Percentiles rank a stretch among this genome's conserved stretches.
phyloP scores from a whole-genome alignment of 148 eudicot species.

The Diospyros lotus region DNA sequence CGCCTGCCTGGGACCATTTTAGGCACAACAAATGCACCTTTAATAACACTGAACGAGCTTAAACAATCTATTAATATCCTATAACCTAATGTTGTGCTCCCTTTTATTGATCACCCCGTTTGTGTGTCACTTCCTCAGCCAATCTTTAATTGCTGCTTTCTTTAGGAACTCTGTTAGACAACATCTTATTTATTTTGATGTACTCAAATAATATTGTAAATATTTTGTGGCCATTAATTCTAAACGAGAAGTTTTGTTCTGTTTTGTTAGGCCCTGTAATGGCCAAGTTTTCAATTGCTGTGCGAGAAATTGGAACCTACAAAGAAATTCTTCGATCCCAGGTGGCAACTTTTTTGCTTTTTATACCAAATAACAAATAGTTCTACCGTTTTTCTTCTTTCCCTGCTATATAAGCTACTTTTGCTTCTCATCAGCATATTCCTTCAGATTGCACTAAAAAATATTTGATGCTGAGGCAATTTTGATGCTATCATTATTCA shows the following conservation, averaged over 20 bases:
- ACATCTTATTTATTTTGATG: not conserved
- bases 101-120: not conserved
- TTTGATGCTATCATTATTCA: not conserved
- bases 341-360: conserved; percentile 30
- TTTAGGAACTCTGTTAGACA: not conserved
- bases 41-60: not conserved
- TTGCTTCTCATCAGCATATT: not conserved
- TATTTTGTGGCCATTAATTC: not conserved
- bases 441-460: not conserved
- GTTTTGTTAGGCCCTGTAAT: conserved; percentile 67
- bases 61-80: not conserved
- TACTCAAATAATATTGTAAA: not conserved
- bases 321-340: conserved; percentile 86
- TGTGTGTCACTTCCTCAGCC: not conserved
- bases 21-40: too few species aligned
- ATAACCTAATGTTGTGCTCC: not conserved
- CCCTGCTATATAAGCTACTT: not conserved
- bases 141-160: not conserved
- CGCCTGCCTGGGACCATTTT: too few species aligned
- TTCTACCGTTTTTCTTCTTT: not conserved
- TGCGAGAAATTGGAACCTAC: conserved; percentile 88
- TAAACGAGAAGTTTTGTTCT: not conserved
- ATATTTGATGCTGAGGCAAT: not conserved
- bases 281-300: conserved; percentile 72
- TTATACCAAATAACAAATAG: not conserved